Base-by-base conservation (phyloP, 148 eudicot species). In the Suaeda aralocaspica region DNA sequence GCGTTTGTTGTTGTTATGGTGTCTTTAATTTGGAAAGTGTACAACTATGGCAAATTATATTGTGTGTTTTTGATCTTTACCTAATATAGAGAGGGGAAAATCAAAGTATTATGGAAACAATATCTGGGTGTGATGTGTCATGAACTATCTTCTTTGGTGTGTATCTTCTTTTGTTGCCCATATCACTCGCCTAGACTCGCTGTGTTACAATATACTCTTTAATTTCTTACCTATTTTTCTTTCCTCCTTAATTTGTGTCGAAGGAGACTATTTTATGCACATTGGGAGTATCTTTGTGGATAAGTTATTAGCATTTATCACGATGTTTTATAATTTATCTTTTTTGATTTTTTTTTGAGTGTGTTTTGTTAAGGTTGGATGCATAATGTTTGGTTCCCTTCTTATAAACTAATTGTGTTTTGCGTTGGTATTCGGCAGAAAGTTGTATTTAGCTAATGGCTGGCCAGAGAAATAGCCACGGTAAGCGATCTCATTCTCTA, bases 381-480 rank as follows among this genome's bases (percentile, higher is more conserved):
- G 26, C 28, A 9, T 39, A 62, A 21, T 5, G 36, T 4, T 13
- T 5, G n/a, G 28, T 21, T 8, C 5, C 6, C 14, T 29, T n/a
- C 28, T 5, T 6, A 13, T 55, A 60, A 44, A 56, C 18, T 63
- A 78, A 63, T 5, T 1, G 19, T 63, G 9, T 12, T 63, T 6
- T 63, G 9, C 41, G 31, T 63, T 10, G 26, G 1, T 42, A 22
- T 41, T 25, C 9, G 39, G 60, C 66, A 69, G 58, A 30, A n/a
- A 69, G 59, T 31, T 63, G 65, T 29, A 46, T 22, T n/a, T 28
- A 29, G 56, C 7, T 59, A 66, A 95, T 95, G 97, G 96, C 91
- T 66, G 97, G 99, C 56, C 93, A 85, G 74, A 84, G 92, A 76
- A 87, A 75, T 72, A 82, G 64, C 64, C 74, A 89, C 66, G 97